These are phyloP conservation scores for Amaranthus tricolor DNA, from an alignment of 179 eudicot species.

Conservation along the genomic window DNA sequence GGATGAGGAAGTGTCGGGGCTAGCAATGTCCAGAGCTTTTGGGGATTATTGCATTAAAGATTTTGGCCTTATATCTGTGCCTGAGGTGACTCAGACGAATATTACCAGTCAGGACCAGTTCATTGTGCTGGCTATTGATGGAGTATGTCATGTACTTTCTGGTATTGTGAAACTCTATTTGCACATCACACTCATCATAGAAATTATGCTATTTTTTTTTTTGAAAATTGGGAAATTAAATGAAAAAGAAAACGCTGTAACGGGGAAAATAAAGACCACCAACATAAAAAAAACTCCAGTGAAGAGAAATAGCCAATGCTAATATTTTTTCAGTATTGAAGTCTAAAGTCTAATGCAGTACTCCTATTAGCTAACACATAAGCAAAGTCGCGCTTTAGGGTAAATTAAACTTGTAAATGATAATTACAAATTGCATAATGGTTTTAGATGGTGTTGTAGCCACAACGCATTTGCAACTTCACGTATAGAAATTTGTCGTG, in stretches of 20 bases:
- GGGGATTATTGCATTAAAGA: constrained; percentile 89
- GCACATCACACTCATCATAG: neutral
- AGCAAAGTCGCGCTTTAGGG: neutral
- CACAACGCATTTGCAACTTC: neutral
- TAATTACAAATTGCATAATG: neutral
- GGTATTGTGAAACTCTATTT: constrained; percentile 9
- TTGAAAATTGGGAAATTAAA: neutral
- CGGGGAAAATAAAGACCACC: no score
- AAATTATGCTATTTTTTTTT: neutral
- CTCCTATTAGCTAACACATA: neutral
- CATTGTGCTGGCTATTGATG: constrained; percentile 81
- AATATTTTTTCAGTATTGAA: no score
- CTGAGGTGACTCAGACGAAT: constrained; percentile 78
- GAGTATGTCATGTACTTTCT: constrained; percentile 50
- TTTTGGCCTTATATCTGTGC: constrained; percentile 85
- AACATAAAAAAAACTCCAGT: no score
- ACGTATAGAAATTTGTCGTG: neutral
- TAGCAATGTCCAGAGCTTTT: constrained; percentile 96
- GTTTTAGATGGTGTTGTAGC: neutral
- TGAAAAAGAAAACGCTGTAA: no score
- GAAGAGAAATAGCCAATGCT: no score
- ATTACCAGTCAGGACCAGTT: constrained; percentile 72
- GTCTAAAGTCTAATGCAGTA: no score
- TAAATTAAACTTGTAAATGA: neutral
- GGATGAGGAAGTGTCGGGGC: constrained; percentile 67